Percentiles rank a stretch among this genome's conserved stretches.
Evolutionary conservation across 108 stramenopile species (phyloP).

Genomic region (Nitzschia inconspicua): DNA sequence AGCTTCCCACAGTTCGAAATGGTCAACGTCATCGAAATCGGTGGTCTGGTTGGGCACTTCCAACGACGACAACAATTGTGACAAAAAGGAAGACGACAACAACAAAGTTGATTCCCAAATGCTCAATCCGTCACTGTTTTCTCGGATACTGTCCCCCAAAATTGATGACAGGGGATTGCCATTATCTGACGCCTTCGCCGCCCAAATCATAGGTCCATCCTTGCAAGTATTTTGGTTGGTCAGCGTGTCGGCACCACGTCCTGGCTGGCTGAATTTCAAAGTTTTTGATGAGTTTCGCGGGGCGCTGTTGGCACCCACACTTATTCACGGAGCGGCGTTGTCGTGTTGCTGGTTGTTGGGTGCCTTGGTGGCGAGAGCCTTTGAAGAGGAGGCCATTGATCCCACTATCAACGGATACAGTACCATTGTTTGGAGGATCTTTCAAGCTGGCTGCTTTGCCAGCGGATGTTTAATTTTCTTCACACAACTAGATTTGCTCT

Average conservation of each 20-base stretch:
- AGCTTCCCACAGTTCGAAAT: too few species aligned
- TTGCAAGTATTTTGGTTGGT: conserved; percentile 50
- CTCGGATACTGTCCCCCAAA: conserved; percentile 44
- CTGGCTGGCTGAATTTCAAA: conserved; percentile 41
- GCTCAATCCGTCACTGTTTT: background rate
- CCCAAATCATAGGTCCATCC: conserved; percentile 63
- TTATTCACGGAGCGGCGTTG: conserved; percentile 66
- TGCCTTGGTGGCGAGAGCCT: conserved; percentile 56
- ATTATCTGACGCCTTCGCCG: conserved; percentile 43
- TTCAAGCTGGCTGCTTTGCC: conserved; percentile 66
- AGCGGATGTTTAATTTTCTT: conserved; percentile 49
- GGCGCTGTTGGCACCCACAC: conserved; percentile 50
- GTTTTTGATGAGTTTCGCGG: conserved; percentile 35
- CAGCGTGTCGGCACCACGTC: conserved; percentile 36
- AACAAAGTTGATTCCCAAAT: too few species aligned
- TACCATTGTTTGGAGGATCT: conserved; percentile 29
- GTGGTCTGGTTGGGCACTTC: too few species aligned
- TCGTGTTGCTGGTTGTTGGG: conserved; percentile 61
- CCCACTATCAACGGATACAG: too few species aligned
- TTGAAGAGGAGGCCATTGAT: conserved; percentile 51
- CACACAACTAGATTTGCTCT: conserved; percentile 57
- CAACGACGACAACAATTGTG: too few species aligned
- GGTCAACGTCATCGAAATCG: too few species aligned
- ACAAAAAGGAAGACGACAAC: too few species aligned
- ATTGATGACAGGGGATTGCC: conserved; percentile 63